Evolutionary conservation across 345 rosid species (phyloP).

Genomic region (sweet orange (Citrus sinensis)): DVS_A1.0 CM039169.1:494001-494500

Average conservation of each 20-base stretch:
- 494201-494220: not conserved
- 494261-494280: not conserved
- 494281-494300: not conserved
- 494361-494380: slow-evolving; percentile 89
- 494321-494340: slow-evolving; percentile 97
- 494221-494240: not conserved
- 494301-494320: slow-evolving; percentile 15
- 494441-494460: not conserved
- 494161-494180: not conserved
- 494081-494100: not conserved
- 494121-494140: not conserved
- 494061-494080: not conserved
- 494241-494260: not conserved
- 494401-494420: slow-evolving; percentile 40
- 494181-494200: not conserved
- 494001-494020: not conserved
- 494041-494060: not conserved
- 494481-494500: not conserved
- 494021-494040: not conserved
- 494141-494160: not conserved
- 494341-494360: slow-evolving; percentile 91
- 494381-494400: slow-evolving; percentile 81
- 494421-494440: not conserved
- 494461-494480: not conserved
- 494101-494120: not conserved